phyloP scores from a whole-genome alignment of 305 asterid species.

The Stenogyne calaminthoides region DNA sequence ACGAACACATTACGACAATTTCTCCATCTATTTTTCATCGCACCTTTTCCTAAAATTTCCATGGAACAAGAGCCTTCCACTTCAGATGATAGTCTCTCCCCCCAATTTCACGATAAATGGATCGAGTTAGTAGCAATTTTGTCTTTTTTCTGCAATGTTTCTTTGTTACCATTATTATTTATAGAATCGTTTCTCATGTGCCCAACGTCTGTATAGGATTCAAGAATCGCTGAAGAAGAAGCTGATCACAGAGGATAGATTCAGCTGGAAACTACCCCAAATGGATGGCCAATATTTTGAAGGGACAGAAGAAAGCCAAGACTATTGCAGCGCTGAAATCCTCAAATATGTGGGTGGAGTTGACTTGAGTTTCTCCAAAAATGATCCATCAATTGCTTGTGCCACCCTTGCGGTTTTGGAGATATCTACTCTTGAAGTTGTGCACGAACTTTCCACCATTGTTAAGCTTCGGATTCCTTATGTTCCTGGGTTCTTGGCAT shows the following conservation, averaged over 20 bases:
- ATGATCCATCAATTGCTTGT: constrained; percentile 72
- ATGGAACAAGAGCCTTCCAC: constrained; percentile 33
- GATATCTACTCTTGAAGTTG: constrained; percentile 52
- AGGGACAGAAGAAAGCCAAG: constrained; percentile 28
- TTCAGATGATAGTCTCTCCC: constrained; percentile 18
- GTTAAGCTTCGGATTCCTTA: constrained; percentile 68
- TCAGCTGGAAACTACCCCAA: constrained; percentile 59
- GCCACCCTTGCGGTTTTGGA: constrained; percentile 70
- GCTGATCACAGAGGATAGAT: constrained; percentile 57
- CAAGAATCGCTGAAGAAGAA: constrained; percentile 69
- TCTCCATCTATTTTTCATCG: no score
- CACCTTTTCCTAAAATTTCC: constrained; percentile 7
- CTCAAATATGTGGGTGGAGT: constrained; percentile 79
- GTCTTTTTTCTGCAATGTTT: background rate
- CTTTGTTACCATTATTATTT: constrained; percentile 20
- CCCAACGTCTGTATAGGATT: constrained; percentile 41
- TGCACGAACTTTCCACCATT: constrained; percentile 61
- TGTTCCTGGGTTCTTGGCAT: constrained; percentile 85
- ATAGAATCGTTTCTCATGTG: background rate
- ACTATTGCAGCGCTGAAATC: constrained; percentile 27
- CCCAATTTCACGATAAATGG: constrained; percentile 45
- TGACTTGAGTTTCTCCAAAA: constrained; percentile 82
- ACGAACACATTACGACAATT: background rate
- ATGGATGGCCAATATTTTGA: background rate
- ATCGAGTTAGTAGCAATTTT: constrained; percentile 39